A percentile compares a stretch with the other conserved stretches of the same genome.
These are phyloP conservation scores for Beauveria asiatica DNA, from an alignment of 2,329 filamentous ascomycete genomes.

Conservation along the genomic window DNA sequence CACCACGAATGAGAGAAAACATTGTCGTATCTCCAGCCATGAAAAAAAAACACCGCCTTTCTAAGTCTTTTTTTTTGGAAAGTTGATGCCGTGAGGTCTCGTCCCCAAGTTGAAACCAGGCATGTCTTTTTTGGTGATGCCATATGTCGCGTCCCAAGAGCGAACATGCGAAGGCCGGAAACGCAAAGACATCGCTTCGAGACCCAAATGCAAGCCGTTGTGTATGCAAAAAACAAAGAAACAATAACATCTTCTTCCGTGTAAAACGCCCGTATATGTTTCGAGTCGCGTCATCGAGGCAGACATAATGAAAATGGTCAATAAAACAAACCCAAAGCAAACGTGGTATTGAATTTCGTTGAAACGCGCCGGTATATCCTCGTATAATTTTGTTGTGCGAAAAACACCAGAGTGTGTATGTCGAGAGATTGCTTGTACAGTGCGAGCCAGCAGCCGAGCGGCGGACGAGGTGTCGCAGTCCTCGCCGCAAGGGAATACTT, in stretches of 20 bases:
- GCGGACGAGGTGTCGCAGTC: conserved; percentile 4
- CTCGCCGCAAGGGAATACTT: not conserved
- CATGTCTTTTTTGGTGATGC: conserved; percentile 5
- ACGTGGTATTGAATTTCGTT: conserved; percentile 37
- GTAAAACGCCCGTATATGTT: conserved; percentile 32
- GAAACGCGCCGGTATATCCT: conserved; percentile 30
- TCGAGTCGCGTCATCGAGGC: conserved; percentile 30
- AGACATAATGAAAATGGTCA: conserved; percentile 21
- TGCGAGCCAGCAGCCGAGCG: conserved; percentile 5
- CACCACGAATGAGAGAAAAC: conserved; percentile 13
- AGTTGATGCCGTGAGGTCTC: conserved; percentile 42
- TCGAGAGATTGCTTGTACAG: conserved; percentile 44
- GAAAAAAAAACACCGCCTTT: conserved; percentile 26
- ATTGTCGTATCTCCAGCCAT: conserved; percentile 20
- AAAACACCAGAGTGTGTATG: conserved; percentile 27
- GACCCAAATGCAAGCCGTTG: conserved; percentile 27
- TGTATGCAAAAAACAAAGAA: conserved; percentile 21
- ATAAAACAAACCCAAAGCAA: conserved; percentile 26
- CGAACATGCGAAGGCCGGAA: conserved; percentile 33
- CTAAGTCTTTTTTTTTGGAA: conserved; percentile 42
- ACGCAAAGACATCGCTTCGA: conserved; percentile 18
- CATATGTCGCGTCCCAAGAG: not conserved
- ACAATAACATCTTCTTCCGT: not conserved
- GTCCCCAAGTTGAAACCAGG: conserved; percentile 19
- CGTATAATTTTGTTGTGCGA: conserved; percentile 22